Evolutionary conservation across 2,329 filamentous ascomycete genomes (phyloP).

Genomic region (Aureobasidium sp.): DNA sequence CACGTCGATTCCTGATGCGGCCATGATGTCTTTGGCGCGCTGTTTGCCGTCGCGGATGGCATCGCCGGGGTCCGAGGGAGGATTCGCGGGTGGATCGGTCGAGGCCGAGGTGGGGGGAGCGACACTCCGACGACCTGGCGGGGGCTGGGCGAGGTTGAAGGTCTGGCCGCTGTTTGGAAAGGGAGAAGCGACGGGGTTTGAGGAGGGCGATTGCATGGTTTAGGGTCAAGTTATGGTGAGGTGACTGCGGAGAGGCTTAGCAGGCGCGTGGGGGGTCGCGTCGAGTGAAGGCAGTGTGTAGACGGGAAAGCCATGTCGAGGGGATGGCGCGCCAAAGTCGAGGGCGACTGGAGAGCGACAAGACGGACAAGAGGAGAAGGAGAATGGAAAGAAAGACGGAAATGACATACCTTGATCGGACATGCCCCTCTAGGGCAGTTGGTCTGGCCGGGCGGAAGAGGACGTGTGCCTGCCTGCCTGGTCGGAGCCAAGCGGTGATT

Average conservation of each 20-base stretch:
- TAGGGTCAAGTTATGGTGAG: not conserved
- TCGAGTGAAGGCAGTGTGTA: not conserved
- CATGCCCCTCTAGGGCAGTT: conserved; percentile 13
- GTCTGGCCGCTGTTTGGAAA: conserved; percentile 15
- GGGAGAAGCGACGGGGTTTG: conserved; percentile 3
- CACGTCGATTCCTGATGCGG: conserved; percentile 42
- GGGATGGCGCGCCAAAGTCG: not conserved
- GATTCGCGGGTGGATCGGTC: conserved; percentile 12
- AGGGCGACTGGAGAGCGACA: not conserved
- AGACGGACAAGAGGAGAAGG: not conserved
- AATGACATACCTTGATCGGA: conserved; percentile 14
- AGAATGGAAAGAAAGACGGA: not conserved
- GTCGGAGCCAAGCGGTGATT: not conserved
- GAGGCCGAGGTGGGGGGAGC: conserved; percentile 11
- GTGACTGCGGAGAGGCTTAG: conserved; percentile 2
- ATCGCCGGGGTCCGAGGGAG: conserved; percentile 30
- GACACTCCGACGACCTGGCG: conserved; percentile 14
- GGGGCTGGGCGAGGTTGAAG: conserved; percentile 20
- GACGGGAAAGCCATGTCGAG: not conserved
- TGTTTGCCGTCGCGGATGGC: conserved; percentile 53
- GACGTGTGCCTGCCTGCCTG: not conserved
- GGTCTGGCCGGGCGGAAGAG: conserved; percentile 7
- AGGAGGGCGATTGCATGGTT: conserved; percentile 16
- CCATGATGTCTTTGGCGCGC: conserved; percentile 53
- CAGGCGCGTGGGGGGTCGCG: conserved; percentile 13